Evolutionary conservation across 2,329 filamentous ascomycete species (phyloP).

Genomic region (Talaromyces sp.): DNA sequence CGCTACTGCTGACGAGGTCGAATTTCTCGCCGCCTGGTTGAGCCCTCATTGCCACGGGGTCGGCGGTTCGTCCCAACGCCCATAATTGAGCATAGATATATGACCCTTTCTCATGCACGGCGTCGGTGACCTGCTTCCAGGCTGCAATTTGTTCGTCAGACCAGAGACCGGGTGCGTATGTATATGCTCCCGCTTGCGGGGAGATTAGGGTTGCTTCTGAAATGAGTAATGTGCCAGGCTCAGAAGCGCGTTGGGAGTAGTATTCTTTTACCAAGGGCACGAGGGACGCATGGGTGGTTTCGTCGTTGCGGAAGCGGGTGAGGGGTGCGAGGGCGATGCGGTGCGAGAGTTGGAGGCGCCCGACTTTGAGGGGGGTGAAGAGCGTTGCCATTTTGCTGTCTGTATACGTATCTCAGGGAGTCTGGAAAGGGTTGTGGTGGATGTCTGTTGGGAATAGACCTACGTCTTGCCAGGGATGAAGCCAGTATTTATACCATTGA

Average conservation of each 20-base stretch:
- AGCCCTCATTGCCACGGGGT: conserved; percentile 33
- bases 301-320: conserved; percentile 50
- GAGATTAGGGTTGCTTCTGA: conserved; percentile 56
- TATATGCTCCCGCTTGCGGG: conserved; percentile 45
- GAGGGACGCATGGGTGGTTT: conserved; percentile 43
- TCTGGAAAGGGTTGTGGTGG: no score
- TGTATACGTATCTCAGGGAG: background rate
- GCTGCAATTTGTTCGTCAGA: conserved; percentile 52
- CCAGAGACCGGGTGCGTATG: conserved; percentile 57
- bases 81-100: conserved; percentile 62
- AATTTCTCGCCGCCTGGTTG: conserved; percentile 24
- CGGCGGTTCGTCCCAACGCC: conserved; percentile 57
- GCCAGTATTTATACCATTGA: background rate
- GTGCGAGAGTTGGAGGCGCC: conserved; percentile 37
- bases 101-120: conserved; percentile 59
- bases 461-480: background rate
- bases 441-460: background rate
- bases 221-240: conserved; percentile 55
- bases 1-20: conserved; percentile 41
- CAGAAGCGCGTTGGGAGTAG: conserved; percentile 52
- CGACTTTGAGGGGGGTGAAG: conserved; percentile 38
- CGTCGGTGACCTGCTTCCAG: conserved; percentile 60
- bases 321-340: conserved; percentile 56
- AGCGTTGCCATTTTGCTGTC: conserved; percentile 6
- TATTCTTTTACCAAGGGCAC: conserved; percentile 46